These are phyloP conservation scores for Neofusicoccum umdonicola DNA, from an alignment of 2,329 filamentous ascomycete species.

Conservation along the genomic window DNA sequence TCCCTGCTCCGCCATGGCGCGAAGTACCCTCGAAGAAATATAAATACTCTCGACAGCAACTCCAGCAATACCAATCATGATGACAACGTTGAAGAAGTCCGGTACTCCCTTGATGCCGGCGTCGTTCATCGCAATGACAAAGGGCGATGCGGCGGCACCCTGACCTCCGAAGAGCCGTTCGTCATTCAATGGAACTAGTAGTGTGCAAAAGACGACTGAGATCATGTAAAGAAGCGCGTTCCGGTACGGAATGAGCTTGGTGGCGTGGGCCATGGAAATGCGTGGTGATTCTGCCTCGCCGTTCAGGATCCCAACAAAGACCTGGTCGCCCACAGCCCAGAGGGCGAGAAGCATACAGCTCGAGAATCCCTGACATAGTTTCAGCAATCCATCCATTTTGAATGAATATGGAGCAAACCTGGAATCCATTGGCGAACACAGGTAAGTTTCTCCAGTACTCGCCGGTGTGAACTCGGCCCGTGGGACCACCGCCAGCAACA, in stretches of 20 bases:
- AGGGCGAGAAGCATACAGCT: not conserved
- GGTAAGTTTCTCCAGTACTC: constrained; percentile 33
- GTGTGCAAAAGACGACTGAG: constrained; percentile 25
- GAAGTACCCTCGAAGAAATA: constrained; percentile 32
- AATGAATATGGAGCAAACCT: not conserved
- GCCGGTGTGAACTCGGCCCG: constrained; percentile 32
- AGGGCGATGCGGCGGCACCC: constrained; percentile 31
- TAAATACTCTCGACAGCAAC: constrained; percentile 34
- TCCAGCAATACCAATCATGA: constrained; percentile 31
- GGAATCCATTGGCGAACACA: constrained; percentile 37
- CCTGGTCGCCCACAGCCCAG: constrained; percentile 28
- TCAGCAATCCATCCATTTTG: not conserved
- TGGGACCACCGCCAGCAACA: constrained; percentile 34
- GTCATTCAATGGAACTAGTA: constrained; percentile 18
- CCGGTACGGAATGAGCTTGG: constrained; percentile 39
- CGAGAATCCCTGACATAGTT: not conserved
- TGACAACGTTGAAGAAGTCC: constrained; percentile 31
- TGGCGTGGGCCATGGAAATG: constrained; percentile 38
- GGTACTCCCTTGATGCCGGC: constrained; percentile 29
- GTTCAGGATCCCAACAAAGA: constrained; percentile 40
- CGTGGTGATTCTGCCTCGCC: constrained; percentile 41
- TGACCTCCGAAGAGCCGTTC: constrained; percentile 23
- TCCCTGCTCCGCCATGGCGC: constrained; percentile 28
- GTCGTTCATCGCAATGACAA: constrained; percentile 30
- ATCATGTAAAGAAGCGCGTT: constrained; percentile 38